Evolutionary conservation across 176 grass and related monocot genomes (phyloP).

Genomic region (Pharus latifolius): DNA sequence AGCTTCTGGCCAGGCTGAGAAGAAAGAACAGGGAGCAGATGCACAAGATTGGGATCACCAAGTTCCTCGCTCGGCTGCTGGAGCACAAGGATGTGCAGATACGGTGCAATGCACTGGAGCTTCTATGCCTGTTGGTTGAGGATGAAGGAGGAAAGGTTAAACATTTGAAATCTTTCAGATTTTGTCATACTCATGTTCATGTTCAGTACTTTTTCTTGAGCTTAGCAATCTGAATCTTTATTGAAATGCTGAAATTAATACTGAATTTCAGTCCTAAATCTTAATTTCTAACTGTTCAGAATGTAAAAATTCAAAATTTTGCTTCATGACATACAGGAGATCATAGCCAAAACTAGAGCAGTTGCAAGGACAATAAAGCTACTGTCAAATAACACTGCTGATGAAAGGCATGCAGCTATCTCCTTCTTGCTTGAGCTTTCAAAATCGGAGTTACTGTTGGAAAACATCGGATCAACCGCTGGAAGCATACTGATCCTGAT

Average conservation of each 20-base stretch:
- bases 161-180: background rate
- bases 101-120: conserved; percentile 48
- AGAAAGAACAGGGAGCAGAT: conserved; percentile 64
- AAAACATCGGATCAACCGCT: conserved; percentile 49
- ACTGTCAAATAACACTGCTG: conserved; percentile 46
- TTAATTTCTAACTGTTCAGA: background rate
- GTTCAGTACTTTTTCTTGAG: background rate
- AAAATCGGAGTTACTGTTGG: conserved; percentile 45
- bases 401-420: conserved; percentile 61
- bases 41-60: conserved; percentile 75
- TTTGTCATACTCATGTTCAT: background rate
- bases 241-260: background rate
- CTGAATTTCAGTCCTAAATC: background rate
- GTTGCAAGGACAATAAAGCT: conserved; percentile 56
- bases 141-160: conserved; percentile 81
- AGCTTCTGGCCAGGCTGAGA: conserved; percentile 31
- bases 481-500: conserved; percentile 74
- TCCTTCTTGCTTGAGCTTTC: conserved; percentile 77
- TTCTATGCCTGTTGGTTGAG: conserved; percentile 54
- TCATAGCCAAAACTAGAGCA: conserved; percentile 67
- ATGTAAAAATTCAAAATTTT: background rate
- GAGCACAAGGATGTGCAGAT: conserved; percentile 45
- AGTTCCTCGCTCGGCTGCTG: conserved; percentile 50
- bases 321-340: conserved; percentile 39
- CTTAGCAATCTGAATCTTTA: background rate